Base-by-base conservation (phyloP, 164 flowering plant genomes). In the Malania oleifera region DNA sequence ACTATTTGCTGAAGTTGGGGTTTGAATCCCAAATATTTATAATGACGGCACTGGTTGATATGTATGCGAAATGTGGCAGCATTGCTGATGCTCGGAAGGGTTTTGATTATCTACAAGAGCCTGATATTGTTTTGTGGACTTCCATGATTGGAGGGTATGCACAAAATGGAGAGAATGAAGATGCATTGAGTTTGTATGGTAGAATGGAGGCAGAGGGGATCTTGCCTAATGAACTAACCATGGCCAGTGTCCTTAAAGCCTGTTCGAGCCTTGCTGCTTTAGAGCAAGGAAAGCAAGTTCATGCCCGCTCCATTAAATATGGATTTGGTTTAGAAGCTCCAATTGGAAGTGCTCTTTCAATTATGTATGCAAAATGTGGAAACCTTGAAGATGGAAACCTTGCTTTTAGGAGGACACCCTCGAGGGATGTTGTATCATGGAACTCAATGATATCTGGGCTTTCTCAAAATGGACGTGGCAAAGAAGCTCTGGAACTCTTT, bases 371-470 rank as follows among this genome's bases (percentile, higher is more conserved):
- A 6, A 87, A 87, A 60, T 85, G 91, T 69, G 97, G 95, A 9
- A 70, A 70, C 61, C 73, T 87, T 19, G 70, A 75, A 58, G 95
- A 89, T 65, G 86, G 89, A 8, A 64, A 52, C 47, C 38, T 53
- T 35, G 83, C 77, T 28, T 89, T 89, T 72, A 65, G 73, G 59
- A 75, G 84, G 72, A 83, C 80, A 79, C 73, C 76, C 5, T 40
- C 49, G 7, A 76, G 80, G 70, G 95, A 87, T 76, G 75, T 79
- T 7, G 62, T 87, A 2, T 77, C 88, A 13, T 89, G 95, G 95
- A 89, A 89, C 34, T 75, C 95, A 39, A 87, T 87, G 91, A 87
- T 89, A 66, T 87, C 91, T 9, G 97, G 86, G 37, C 78, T 85
- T 43, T 76, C 97, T 49, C 95, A 83, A 45, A 87, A 89, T 67